Base-by-base conservation (phyloP, 495 filamentous ascomycete genomes). In the Hyaloscypha finlandica region DNA sequence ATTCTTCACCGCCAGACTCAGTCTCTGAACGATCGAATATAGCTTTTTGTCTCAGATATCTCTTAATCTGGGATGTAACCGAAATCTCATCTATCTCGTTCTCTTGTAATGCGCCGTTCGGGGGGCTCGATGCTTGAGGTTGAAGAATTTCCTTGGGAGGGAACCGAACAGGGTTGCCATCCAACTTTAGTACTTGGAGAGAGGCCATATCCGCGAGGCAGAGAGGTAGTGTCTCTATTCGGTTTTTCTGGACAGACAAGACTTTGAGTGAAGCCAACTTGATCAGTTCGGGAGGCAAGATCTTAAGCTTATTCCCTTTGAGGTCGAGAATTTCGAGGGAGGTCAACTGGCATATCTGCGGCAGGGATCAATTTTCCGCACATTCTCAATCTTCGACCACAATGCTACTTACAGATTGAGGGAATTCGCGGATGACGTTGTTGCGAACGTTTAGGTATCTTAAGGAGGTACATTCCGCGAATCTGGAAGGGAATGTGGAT, bases 401-500 rank as follows among this genome's bases (percentile, higher is more conserved):
- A 33, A 20, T 45, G 25, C 33, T 33, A 67, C 72, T 25, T 74
- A 74, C 72, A 30, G 67, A 63, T 70, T 88, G 82, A 8, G 94
- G 94, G 74, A 99, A 95, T 74, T 97, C 92, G 68, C 86, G 88
- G 63, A 97, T 91, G 63, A 86, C 83, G 74, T 99, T 99, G 56
- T 88, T 88, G 68, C 94, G 83, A 60, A 97, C 89, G 72, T 99
- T 99, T n/a, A 99, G 87, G 74, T 99, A 99, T 51, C 92, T 92
- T 56, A 99, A 83, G 63, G 91, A 90, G 37, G 85, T 90, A 77
- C 95, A 96, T 71, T 92, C 89, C n/a, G 90, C 84, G 70, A 99
- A 92, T 37, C 90, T 87, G 37, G 86, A 80, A 0, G 94, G 92
- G 61, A 99, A 88, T 39, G 88, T 86, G 39, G 88, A 84, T 22